These are phyloP conservation scores for Peniophora sp. DNA, from an alignment of 1,284 basidiomycete genomes.

Conservation along the genomic window DNA sequence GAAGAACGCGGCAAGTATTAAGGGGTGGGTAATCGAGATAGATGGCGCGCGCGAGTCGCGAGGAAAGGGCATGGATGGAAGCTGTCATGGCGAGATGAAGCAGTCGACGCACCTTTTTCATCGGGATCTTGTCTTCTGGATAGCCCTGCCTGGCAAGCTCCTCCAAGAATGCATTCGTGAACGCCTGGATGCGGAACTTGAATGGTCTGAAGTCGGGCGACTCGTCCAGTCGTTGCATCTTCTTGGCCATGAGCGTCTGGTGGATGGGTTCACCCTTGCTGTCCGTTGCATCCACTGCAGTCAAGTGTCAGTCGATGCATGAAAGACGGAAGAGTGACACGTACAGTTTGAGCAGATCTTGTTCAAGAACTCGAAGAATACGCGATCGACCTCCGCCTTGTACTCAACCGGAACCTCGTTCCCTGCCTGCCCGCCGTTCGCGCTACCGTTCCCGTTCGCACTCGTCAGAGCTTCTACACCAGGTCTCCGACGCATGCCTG, in stretches of 20 bases:
- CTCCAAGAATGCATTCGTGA: slow-evolving; percentile 94
- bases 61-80: no score
- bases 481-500: slow-evolving; percentile 20
- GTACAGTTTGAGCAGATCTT: slow-evolving; percentile 85
- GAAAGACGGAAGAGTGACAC: slow-evolving; percentile 22
- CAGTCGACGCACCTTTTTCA: slow-evolving; percentile 62
- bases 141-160: slow-evolving; percentile 79
- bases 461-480: slow-evolving; percentile 22
- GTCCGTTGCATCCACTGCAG: slow-evolving; percentile 84
- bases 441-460: slow-evolving; percentile 7
- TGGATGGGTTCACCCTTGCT: slow-evolving; percentile 95
- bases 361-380: slow-evolving; percentile 89
- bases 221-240: slow-evolving; percentile 95
- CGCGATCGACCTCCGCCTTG: slow-evolving; percentile 74
- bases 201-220: slow-evolving; percentile 96
- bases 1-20: slow-evolving; percentile 13
- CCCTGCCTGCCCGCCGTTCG: slow-evolving; percentile 25
- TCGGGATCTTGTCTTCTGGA: slow-evolving; percentile 80
- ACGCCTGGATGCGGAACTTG: slow-evolving; percentile 98
- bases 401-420: slow-evolving; percentile 80
- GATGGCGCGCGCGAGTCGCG: slow-evolving; percentile 9
- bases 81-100: no score
- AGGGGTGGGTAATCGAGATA: slow-evolving; percentile 2
- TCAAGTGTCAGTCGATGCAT: slow-evolving; percentile 7
- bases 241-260: slow-evolving; percentile 97